A percentile compares a stretch with the other conserved stretches of the same genome.
Evolutionary conservation across 768 basidiomycete species (phyloP).

Genomic region (Mycena haematopus): DNA sequence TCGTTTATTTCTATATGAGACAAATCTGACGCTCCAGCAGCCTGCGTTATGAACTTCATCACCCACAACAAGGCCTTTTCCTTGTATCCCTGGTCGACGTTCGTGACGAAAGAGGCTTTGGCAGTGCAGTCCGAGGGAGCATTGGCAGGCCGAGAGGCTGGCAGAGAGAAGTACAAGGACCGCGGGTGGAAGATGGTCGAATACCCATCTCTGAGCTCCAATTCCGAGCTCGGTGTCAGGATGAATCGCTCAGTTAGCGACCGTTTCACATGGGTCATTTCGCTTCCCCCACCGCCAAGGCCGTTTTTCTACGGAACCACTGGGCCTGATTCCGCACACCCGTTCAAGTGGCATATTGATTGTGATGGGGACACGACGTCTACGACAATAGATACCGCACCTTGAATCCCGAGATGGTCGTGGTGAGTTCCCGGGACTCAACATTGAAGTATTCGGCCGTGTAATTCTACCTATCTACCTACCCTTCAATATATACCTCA

Average conservation of each 20-base stretch:
- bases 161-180: constrained; percentile 40
- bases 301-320: neutral
- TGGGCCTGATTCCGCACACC: too few species aligned
- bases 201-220: neutral
- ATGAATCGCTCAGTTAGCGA: constrained; percentile 19
- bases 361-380: too few species aligned
- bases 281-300: neutral
- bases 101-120: constrained; percentile 37
- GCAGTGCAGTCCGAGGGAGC: constrained; percentile 6
- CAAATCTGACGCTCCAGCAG: constrained; percentile 31
- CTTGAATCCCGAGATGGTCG: too few species aligned
- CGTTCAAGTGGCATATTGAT: too few species aligned
- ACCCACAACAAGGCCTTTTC: constrained; percentile 47
- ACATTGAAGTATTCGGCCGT: too few species aligned
- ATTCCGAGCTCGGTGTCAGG: constrained; percentile 2
- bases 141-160: constrained; percentile 8
- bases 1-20: neutral
- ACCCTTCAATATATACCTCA: too few species aligned
- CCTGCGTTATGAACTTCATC: constrained; percentile 54
- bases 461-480: too few species aligned
- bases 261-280: constrained; percentile 15
- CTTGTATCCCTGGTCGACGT: constrained; percentile 49
- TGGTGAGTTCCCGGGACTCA: too few species aligned
- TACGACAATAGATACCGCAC: too few species aligned
- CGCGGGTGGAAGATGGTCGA: constrained; percentile 44